Conservation (phyloP, 345 rosid species). For the Gossypium bickii region DNA sequence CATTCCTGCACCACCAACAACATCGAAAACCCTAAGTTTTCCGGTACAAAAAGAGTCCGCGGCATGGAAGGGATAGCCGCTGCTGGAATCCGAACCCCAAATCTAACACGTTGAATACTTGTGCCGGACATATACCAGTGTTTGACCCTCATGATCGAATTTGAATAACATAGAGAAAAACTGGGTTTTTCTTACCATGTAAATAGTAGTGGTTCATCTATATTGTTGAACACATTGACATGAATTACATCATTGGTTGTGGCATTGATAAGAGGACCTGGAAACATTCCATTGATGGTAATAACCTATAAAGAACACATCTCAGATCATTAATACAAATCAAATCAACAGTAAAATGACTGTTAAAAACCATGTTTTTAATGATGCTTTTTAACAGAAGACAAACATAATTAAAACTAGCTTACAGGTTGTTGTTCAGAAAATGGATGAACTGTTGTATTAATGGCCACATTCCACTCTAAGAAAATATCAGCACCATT, state of each 20-base stretch:
- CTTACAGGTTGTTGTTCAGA: conserved; percentile 26
- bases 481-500: conserved; percentile 25
- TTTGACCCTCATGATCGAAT: too few relatives aligned
- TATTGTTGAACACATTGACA: conserved; percentile 41
- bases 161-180: too few relatives aligned
- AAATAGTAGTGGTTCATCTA: conserved; percentile 45
- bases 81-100: background rate
- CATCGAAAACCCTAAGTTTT: background rate
- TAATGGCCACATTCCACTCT: conserved; percentile 31
- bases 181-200: conserved; percentile 30
- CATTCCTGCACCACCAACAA: conserved; percentile 47
- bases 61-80: background rate
- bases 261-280: conserved; percentile 51
- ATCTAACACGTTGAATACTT: too few relatives aligned
- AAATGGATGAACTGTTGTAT: conserved; percentile 14
- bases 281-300: conserved; percentile 43
- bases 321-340: background rate
- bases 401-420: background rate
- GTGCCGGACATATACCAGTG: too few relatives aligned
- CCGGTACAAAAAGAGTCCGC: background rate
- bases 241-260: conserved; percentile 37
- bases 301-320: conserved; percentile 26
- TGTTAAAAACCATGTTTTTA: background rate
- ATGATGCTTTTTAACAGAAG: background rate
- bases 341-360: background rate